Percentiles rank a stretch among this genome's conserved stretches.
Conservation (phyloP, 306 rosid genomes). For the Parietaria judaica region DNA sequence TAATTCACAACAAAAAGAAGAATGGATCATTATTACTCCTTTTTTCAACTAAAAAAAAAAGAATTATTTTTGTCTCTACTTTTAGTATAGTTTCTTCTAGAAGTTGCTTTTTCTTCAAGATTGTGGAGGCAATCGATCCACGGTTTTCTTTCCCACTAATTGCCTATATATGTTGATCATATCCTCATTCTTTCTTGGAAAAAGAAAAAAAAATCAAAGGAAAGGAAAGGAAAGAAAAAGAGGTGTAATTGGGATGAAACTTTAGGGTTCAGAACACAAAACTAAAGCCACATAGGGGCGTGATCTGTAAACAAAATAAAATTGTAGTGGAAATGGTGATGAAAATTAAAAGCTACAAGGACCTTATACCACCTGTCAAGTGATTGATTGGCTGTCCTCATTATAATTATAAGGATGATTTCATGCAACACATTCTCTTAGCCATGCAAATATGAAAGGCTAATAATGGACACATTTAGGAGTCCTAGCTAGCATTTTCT, state of each 20-base stretch:
- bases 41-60: background rate
- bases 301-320: too few relatives aligned
- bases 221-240: background rate
- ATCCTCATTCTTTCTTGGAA: background rate
- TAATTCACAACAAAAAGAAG: background rate
- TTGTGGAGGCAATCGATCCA: slow-evolving; percentile 13
- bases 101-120: background rate
- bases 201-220: background rate
- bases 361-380: slow-evolving; percentile 9
- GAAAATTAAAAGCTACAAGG: slow-evolving; percentile 1
- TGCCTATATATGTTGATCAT: background rate
- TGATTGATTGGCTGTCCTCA: slow-evolving; percentile 2
- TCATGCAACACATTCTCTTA: background rate
- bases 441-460: slow-evolving; percentile 3
- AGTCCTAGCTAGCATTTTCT: background rate
- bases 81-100: slow-evolving; percentile 10
- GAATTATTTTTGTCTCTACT: too few relatives aligned
- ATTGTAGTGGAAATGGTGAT: too few relatives aligned
- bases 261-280: slow-evolving; percentile 6
- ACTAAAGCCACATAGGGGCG: slow-evolving; percentile 4
- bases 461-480: background rate
- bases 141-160: slow-evolving; percentile 2
- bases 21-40: background rate
- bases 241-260: slow-evolving; percentile 1
- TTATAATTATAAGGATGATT: background rate